phyloP scores from a whole-genome alignment of 257 asterid genomes.

The Catharanthus roseus region DNA sequence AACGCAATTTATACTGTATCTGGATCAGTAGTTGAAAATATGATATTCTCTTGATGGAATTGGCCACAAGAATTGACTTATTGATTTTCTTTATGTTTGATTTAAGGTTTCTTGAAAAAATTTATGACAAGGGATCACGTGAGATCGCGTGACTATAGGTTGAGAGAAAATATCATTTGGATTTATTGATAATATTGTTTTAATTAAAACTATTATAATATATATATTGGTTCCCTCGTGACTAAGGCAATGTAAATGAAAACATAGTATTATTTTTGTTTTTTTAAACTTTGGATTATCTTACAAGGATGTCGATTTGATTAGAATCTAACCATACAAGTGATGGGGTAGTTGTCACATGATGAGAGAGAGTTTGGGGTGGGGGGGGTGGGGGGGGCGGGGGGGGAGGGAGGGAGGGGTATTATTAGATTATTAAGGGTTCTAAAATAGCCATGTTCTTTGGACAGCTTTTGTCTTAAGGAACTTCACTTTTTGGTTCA shows the following conservation, averaged over 20 bases:
- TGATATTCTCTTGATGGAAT: too few relatives aligned
- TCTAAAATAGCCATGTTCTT: neutral
- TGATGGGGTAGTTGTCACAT: constrained; percentile 19
- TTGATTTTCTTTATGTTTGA: neutral
- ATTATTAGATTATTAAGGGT: neutral
- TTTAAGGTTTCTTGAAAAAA: neutral
- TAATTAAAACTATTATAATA: too few relatives aligned
- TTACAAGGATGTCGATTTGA: constrained; percentile 35
- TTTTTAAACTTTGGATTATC: constrained; percentile 27
- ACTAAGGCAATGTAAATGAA: constrained; percentile 29
- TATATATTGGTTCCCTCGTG: constrained; percentile 47
- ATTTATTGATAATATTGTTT: constrained; percentile 10
- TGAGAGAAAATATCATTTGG: constrained; percentile 32
- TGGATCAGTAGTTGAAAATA: too few relatives aligned
- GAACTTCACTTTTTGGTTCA: constrained; percentile 7
- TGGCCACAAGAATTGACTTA: constrained; percentile 2
- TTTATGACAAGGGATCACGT: constrained; percentile 48
- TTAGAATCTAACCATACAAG: constrained; percentile 41
- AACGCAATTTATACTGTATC: too few relatives aligned
- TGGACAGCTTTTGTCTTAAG: constrained; percentile 10
- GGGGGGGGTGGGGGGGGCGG: neutral
- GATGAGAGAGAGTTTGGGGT: constrained; percentile 8
- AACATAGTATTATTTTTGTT: constrained; percentile 19
- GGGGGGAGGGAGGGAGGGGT: neutral
- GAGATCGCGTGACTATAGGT: constrained; percentile 66